Base-by-base conservation (phyloP, 208 protist genomes). In the Phytomonas serpens region DNA sequence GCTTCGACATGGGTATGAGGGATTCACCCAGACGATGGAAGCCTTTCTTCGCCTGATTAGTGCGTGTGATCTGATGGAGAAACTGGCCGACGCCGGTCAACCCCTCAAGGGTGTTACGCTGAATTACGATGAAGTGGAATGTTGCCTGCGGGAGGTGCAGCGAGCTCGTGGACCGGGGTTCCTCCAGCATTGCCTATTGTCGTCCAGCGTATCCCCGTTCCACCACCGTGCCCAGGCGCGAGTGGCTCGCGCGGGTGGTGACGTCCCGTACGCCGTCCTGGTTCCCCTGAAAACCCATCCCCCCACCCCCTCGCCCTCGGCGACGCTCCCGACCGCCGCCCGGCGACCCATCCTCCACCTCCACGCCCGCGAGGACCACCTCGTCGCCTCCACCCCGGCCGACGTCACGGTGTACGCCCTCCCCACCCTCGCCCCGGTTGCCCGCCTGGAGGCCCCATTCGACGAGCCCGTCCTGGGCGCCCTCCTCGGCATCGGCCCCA, bases 11-110 rank as follows among this genome's bases (percentile, higher is more conserved):
- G 75, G 57, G 29, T 72, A 68, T 51, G 74, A 77, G 40, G 36
- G 65, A 62, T 64, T 32, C 29, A 73, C 81, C 23, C 83, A 92
- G 77, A 68, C 77, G 27, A 76, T 95, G 47, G 90, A 88, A 68
- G 81, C 73, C 40, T 81, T 90, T 52, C 83, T 91, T 33, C 86
- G 85, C 36, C 79, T 95, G n/a, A 72, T 93, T 67, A 79, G 84
- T 62, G 77, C 83, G 27, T 73, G 75, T 36, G 57, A 80, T 6
- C 36, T 95, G 64, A 68, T 95, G 40, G 65, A 68, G 16, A 83
- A 95, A 64, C 64, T 95, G 37, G 76, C 64, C 31, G 72, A 73
- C 34, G 40, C 70, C 3, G 77, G 70, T 70, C 79, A 64, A 10
- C 77, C 74, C 51, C 62, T 57, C 47, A 27, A 27, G 16, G 11